Evolutionary conservation across 2,329 filamentous ascomycete genomes (phyloP), one percentile per base, ranked within the genome.

Genomic region (Alternaria sp.): DNA sequence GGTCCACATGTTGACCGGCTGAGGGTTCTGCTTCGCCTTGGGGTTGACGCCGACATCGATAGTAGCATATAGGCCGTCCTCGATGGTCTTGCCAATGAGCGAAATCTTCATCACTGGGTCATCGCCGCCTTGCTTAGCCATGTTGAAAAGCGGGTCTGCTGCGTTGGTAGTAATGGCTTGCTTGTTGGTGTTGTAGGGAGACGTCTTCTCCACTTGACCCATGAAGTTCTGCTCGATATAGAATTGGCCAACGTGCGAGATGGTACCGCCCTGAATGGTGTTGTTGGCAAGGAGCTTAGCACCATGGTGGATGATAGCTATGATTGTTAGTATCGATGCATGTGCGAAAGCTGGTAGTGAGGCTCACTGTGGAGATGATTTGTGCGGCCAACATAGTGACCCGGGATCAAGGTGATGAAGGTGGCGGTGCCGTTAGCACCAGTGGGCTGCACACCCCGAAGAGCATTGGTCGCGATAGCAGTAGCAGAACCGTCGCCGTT

Each of bases 221-320:
- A 87, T 83, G 10, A 90, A 83, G 63, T 81, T 80, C 72, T 89
- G 85, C 73, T 90, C 87, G 57, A 88, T 88, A 82, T 88, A 90
- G 52, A 88, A 71, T 73, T 91, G 88, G 18, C 88, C 88, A 40
- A 90, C 82, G 77, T 90, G 87, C 8, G 85, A 83, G 59, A 86
- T 82, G 52, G 78, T 81, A 16, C 81, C 80, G 61, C 81, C 84
- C 41, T 77, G 75, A 63, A 86, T 82, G 59, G 85, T 85, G 55
- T 84, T 85, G 70, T 84, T 87, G 48, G 79, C 66, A 46, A 82
- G 78, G 7, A 81, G 68, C 43, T 75, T 79, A 45, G 69, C 73
- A 49, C 76, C 76, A 59, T 78, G 74, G 59, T 81, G 79, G 41
- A 81, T 71, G 53, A 77, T 73, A 16, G 72, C 74, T 75, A 14